phyloP scores from a whole-genome alignment of 2,329 filamentous ascomycete species.

The Daldinia sp. region DNA sequence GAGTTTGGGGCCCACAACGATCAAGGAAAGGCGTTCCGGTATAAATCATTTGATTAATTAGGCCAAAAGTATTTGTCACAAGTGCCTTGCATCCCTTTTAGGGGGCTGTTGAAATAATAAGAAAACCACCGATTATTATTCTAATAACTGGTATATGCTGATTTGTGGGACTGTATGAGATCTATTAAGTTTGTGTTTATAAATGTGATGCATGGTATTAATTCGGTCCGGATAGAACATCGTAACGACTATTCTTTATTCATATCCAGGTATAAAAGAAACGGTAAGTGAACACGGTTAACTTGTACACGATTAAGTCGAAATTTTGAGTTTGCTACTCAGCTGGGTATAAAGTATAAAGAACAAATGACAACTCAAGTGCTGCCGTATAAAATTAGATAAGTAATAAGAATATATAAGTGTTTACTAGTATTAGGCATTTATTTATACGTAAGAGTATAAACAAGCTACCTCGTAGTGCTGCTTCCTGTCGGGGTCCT shows the following conservation, averaged over 20 bases:
- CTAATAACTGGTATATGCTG: not conserved
- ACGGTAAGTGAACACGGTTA: not conserved
- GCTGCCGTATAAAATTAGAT: no score
- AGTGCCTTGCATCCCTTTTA: not conserved
- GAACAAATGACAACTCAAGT: not conserved
- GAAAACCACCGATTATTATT: not conserved
- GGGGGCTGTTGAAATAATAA: not conserved
- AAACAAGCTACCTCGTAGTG: no score
- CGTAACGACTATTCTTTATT: not conserved
- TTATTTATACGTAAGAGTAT: no score
- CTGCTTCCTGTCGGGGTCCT: no score
- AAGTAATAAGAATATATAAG: no score
- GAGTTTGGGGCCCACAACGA: constrained; percentile 29
- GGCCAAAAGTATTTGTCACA: not conserved
- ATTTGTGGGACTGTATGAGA: not conserved
- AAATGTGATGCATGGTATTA: not conserved
- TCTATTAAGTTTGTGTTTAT: not conserved
- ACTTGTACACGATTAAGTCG: not conserved
- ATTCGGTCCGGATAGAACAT: not conserved
- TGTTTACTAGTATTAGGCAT: no score
- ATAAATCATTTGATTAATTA: not conserved
- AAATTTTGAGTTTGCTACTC: not conserved
- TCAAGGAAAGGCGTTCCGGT: constrained; percentile 19
- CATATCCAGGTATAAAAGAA: not conserved
- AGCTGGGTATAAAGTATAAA: not conserved